These are phyloP conservation scores for Blastomyces percursus DNA, from an alignment of 2,329 filamentous ascomycete species.

Conservation along the genomic window DNA sequence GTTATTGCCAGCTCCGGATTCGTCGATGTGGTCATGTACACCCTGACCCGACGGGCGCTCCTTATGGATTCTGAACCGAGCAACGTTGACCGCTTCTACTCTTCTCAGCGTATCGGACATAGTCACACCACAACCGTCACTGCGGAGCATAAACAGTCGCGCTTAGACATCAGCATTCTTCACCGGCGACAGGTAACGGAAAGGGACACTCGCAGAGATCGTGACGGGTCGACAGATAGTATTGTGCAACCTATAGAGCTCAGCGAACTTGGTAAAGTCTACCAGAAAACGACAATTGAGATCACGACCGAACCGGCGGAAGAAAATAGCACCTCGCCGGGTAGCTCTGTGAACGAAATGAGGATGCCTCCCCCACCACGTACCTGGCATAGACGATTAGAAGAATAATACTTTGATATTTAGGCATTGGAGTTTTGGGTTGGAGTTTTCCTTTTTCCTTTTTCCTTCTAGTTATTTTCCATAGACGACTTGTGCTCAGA, in stretches of 20 bases:
- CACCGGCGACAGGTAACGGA: slow-evolving; percentile 1
- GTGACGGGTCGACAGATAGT: slow-evolving; percentile 38
- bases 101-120: slow-evolving; percentile 6
- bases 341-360: slow-evolving; percentile 7
- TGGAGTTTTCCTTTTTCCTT: not conserved
- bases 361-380: not conserved
- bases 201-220: slow-evolving; percentile 13
- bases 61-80: slow-evolving; percentile 40
- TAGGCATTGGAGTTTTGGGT: not conserved
- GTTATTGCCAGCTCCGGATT: slow-evolving; percentile 50
- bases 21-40: slow-evolving; percentile 49
- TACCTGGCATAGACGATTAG: slow-evolving; percentile 2
- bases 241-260: slow-evolving; percentile 30
- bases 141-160: slow-evolving; percentile 6
- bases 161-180: slow-evolving; percentile 5
- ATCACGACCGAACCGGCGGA: slow-evolving; percentile 26
- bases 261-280: slow-evolving; percentile 30
- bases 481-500: not conserved
- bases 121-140: slow-evolving; percentile 12
- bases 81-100: slow-evolving; percentile 23
- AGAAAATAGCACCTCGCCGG: slow-evolving; percentile 16
- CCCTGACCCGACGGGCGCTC: slow-evolving; percentile 45
- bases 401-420: not conserved
- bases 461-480: not conserved
- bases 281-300: slow-evolving; percentile 36